Conservation (phyloP, 2,329 filamentous ascomycete genomes). For the Xylariaceae sp. region DNA sequence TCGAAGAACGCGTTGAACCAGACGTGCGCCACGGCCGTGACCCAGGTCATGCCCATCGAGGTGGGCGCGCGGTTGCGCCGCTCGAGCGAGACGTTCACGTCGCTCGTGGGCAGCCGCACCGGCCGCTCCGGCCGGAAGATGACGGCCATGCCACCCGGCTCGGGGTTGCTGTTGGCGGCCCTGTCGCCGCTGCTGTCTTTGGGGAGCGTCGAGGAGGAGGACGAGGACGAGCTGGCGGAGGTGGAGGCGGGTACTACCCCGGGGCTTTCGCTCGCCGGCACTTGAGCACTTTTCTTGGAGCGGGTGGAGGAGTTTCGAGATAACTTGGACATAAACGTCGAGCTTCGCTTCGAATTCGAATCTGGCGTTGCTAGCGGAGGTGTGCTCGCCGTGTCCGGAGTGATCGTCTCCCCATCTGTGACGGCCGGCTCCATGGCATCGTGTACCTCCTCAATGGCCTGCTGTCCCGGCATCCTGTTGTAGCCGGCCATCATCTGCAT, state of each 20-base stretch:
- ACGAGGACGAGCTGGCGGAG: conserved; percentile 11
- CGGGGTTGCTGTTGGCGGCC: conserved; percentile 33
- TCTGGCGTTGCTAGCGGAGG: conserved; percentile 8
- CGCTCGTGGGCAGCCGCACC: conserved; percentile 68
- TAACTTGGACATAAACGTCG: conserved; percentile 14
- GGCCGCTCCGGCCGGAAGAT: conserved; percentile 67
- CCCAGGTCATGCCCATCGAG: conserved; percentile 76
- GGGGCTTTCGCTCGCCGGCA: background rate
- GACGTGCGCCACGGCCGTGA: conserved; percentile 86
- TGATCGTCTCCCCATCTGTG: conserved; percentile 5
- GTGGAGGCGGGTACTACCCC: conserved; percentile 1
- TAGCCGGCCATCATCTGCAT: conserved; percentile 46
- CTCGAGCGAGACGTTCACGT: conserved; percentile 87
- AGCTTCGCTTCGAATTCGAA: conserved; percentile 6
- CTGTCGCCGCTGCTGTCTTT: conserved; percentile 8
- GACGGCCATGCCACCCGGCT: conserved; percentile 61
- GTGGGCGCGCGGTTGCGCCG: conserved; percentile 72
- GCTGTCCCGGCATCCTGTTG: conserved; percentile 14
- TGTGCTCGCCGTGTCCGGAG: conserved; percentile 6
- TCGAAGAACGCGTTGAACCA: conserved; percentile 98
- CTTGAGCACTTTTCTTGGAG: conserved; percentile 1
- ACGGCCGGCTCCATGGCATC: conserved; percentile 28
- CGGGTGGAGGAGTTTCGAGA: conserved; percentile 7
- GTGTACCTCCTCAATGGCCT: conserved; percentile 22
- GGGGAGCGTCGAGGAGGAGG: conserved; percentile 1